phyloP scores from a whole-genome alignment of 805 yeast genomes.

The Myxozyma monticola region DNA sequence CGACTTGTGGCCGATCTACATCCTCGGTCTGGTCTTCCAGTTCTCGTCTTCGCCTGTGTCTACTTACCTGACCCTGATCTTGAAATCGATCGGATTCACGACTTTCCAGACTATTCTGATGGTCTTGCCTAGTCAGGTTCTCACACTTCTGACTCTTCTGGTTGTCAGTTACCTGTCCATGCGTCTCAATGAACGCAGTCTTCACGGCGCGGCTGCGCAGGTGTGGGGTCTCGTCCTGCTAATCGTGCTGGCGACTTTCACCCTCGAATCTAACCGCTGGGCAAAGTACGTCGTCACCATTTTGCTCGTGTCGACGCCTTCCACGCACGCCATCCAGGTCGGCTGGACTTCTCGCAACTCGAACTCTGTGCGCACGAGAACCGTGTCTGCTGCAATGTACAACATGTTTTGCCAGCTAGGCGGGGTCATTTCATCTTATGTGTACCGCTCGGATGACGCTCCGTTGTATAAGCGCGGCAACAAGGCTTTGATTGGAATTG shows the following conservation, averaged over 20 bases:
- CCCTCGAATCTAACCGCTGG: slow-evolving; percentile 25
- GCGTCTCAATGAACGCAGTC: slow-evolving; percentile 13
- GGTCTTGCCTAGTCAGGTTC: slow-evolving; percentile 49
- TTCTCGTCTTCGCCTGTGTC: slow-evolving; percentile 43
- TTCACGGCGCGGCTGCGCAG: slow-evolving; percentile 17
- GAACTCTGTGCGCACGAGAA: slow-evolving; percentile 60
- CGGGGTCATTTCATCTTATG: slow-evolving; percentile 53
- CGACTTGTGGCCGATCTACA: slow-evolving; percentile 59
- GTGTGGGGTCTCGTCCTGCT: slow-evolving; percentile 19
- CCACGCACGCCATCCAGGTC: slow-evolving; percentile 56
- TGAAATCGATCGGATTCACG: slow-evolving; percentile 52
- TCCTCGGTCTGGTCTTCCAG: slow-evolving; percentile 48
- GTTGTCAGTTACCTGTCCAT: slow-evolving; percentile 21
- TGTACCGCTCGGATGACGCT: slow-evolving; percentile 57
- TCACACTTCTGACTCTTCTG: slow-evolving; percentile 33
- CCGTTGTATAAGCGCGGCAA: slow-evolving; percentile 66
- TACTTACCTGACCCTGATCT: slow-evolving; percentile 51
- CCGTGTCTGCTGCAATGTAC: slow-evolving; percentile 64
- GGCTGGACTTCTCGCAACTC: slow-evolving; percentile 65
- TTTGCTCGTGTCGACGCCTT: slow-evolving; percentile 47
- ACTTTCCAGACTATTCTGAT: slow-evolving; percentile 55
- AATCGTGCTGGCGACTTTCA: slow-evolving; percentile 33
- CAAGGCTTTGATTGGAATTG: slow-evolving; percentile 37
- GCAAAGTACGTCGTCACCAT: slow-evolving; percentile 26
- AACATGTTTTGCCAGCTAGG: slow-evolving; percentile 66